Evolutionary conservation across 1,284 basidiomycete species (phyloP).

Genomic region (Apiotrichum gracile): DNA sequence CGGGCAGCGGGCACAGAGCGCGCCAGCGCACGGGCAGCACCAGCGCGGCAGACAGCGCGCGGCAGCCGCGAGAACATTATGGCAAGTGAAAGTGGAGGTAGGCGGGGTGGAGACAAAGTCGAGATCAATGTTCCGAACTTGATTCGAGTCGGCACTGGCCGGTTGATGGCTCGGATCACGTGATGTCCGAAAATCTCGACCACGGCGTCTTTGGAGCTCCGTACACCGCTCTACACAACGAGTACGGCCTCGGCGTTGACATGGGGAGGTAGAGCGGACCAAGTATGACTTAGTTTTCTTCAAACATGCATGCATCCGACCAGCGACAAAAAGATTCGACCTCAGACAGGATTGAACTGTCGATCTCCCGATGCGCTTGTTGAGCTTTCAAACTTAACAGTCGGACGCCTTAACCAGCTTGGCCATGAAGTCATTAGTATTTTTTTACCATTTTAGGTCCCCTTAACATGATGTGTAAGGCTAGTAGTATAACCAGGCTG

Average conservation of each 20-base stretch:
- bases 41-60: conserved; percentile 3
- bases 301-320: background rate
- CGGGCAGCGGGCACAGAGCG: background rate
- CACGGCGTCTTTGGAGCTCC: too few relatives aligned
- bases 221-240: too few relatives aligned
- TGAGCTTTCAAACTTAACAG: background rate
- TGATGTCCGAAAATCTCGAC: background rate
- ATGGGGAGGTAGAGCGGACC: background rate
- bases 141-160: background rate
- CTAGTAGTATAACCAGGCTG: too few relatives aligned
- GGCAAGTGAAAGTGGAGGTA: background rate
- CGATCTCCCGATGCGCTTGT: background rate
- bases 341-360: conserved; percentile 5
- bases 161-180: background rate
- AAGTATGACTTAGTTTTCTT: too few relatives aligned
- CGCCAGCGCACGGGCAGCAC: background rate
- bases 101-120: background rate
- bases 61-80: conserved; percentile 11
- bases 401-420: background rate
- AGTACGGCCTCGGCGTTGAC: too few relatives aligned
- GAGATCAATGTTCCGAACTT: background rate
- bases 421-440: background rate
- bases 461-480: too few relatives aligned
- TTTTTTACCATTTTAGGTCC: background rate
- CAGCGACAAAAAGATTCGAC: background rate